Base-by-base conservation (phyloP, 179 eudicot species). In the Amaranthus tricolor region DNA sequence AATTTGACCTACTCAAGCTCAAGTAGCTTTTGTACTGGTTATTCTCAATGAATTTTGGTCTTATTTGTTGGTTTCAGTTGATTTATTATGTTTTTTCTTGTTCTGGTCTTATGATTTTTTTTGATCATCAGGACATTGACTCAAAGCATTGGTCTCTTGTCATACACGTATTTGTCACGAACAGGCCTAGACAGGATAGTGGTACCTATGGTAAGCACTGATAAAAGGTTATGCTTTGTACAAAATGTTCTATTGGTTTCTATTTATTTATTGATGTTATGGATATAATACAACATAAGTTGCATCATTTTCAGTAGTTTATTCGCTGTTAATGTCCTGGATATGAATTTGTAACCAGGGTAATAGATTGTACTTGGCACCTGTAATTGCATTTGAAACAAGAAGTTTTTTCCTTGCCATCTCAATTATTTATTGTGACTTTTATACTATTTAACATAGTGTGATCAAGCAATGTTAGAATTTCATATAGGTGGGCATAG, bases 81-180 rank as follows among this genome's bases (percentile, higher is more conserved):
- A 7, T 0, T 45, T 44, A 40, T 64, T 12, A 45, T n/a, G 3
- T 16, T 45, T 7, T 6, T 17, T 12, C 24, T 9, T 24, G 10
- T 11, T 5, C 2, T 21, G 16, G 31, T 48, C 58, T 68, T 58
- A 49, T 76, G 24, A 55, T 66, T 63, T 78, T 77, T 11, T 70
- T 62, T 62, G 55, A 51, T 84, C 73, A 56, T 66, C 90, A 94
- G 98, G 88, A 83, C 77, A 72, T 74, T 84, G 69, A 92, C 94
- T 55, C 97, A 88, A 78, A 94, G 98, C 84, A 83, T 92, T 53
- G 98, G 98, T 75, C 92, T 94, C 51, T 81, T 94, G 43, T 94
- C 98, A 7, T 94, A 86, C 73, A 90, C 98, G 69, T 94, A 86
- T 80, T 80, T 94, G 79, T 88, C 84, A 14, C 87, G 82, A 83